Evolutionary conservation across 805 yeast genomes (phyloP).

Genomic region (Yamadazyma takamatsuzukensis): DNA sequence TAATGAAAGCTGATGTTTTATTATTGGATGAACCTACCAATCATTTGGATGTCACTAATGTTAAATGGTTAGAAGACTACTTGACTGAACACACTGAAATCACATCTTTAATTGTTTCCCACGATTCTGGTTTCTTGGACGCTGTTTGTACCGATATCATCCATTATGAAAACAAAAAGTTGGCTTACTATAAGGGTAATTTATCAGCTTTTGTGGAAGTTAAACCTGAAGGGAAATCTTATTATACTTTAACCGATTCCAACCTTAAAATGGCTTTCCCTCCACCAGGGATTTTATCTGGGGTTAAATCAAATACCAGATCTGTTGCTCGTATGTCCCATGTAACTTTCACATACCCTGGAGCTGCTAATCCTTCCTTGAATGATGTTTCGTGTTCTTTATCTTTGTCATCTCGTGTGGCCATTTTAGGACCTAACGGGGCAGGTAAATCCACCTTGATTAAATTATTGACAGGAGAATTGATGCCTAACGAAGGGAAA

Average conservation of each 20-base stretch:
- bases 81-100: constrained; percentile 77
- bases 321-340: constrained; percentile 85
- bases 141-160: constrained; percentile 94
- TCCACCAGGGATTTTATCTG: constrained; percentile 96
- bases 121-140: constrained; percentile 95
- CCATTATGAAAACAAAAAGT: constrained; percentile 92
- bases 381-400: constrained; percentile 81
- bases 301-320: constrained; percentile 91
- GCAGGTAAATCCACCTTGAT: constrained; percentile 98
- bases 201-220: constrained; percentile 86
- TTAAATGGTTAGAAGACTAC: constrained; percentile 91
- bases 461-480: constrained; percentile 88
- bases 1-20: constrained; percentile 93
- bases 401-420: constrained; percentile 93
- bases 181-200: constrained; percentile 95
- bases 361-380: constrained; percentile 80
- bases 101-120: constrained; percentile 94
- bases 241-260: constrained; percentile 89
- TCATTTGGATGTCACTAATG: constrained; percentile 93
- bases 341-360: constrained; percentile 89
- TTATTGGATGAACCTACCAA: constrained; percentile 97
- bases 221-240: constrained; percentile 94
- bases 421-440: constrained; percentile 96
- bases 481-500: constrained; percentile 79
- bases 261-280: constrained; percentile 97